Evolutionary conservation across 23 red algal genomes (phyloP).

Genomic region (Gracilariopsis chorda): DNA sequence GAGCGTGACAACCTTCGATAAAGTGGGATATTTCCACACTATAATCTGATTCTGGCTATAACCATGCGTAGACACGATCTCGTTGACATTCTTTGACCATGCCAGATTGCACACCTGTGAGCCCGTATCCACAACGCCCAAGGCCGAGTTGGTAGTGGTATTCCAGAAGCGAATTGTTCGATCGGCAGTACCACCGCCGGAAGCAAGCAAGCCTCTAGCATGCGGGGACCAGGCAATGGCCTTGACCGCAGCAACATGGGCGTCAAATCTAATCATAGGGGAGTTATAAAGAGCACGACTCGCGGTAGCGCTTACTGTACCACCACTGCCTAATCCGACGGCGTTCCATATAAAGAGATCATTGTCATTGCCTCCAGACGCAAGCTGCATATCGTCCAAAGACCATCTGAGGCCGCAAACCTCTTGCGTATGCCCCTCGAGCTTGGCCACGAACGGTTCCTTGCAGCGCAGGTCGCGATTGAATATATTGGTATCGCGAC

Average conservation of each 20-base stretch:
- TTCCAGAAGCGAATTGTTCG: slow-evolving; percentile 93
- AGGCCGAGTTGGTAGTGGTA: slow-evolving; percentile 34
- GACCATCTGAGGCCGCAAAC: slow-evolving; percentile 94
- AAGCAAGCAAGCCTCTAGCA: slow-evolving; percentile 78
- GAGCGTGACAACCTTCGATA: slow-evolving; percentile 86
- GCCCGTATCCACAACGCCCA: slow-evolving; percentile 80
- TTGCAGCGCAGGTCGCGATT: slow-evolving; percentile 73
- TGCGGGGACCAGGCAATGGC: slow-evolving; percentile 98
- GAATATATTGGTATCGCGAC: slow-evolving; percentile 78
- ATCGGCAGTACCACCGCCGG: slow-evolving; percentile 94
- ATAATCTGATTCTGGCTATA: slow-evolving; percentile 99
- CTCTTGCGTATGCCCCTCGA: slow-evolving; percentile 79
- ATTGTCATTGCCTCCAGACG: slow-evolving; percentile 96
- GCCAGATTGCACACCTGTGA: slow-evolving; percentile 96
- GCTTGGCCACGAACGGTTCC: slow-evolving; percentile 37
- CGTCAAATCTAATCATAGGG: slow-evolving; percentile 51
- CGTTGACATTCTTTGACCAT: slow-evolving; percentile 89
- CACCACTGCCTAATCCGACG: background rate
- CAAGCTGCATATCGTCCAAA: slow-evolving; percentile 84
- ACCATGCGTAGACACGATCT: slow-evolving; percentile 95
- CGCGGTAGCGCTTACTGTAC: background rate
- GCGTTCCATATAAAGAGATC: slow-evolving; percentile 88
- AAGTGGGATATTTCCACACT: slow-evolving; percentile 92
- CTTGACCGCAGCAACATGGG: slow-evolving; percentile 93
- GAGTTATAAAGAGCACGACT: background rate